phyloP scores from a whole-genome alignment of 192 early-diverging fungal species.

The Radiomyces spectabilis region DNA sequence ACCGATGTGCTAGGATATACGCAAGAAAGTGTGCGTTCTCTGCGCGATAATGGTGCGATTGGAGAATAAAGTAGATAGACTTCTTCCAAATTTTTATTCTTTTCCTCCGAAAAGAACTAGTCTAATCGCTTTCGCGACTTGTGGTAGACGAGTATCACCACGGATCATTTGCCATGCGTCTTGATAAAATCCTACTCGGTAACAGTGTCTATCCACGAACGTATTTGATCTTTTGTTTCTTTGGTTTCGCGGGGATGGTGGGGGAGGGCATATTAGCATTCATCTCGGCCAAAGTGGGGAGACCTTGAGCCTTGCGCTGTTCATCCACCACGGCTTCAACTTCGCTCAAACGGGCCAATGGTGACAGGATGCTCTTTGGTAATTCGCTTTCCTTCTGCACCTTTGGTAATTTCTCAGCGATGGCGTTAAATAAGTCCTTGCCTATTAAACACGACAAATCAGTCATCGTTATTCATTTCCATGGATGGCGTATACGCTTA shows the following conservation, averaged over 20 bases:
- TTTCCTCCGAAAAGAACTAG: constrained; percentile 12
- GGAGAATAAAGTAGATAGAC: no score
- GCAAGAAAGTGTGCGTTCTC: constrained; percentile 39
- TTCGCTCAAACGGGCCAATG: constrained; percentile 16
- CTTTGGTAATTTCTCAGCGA: constrained; percentile 19
- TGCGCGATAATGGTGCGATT: constrained; percentile 34
- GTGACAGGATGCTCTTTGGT: constrained; percentile 23
- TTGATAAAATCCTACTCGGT: no score
- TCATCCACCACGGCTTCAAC: constrained; percentile 26
- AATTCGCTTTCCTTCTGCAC: constrained; percentile 17
- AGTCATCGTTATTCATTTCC: no score
- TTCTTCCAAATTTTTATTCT: no score
- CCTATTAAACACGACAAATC: constrained; percentile 9
- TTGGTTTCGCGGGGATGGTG: constrained; percentile 1
- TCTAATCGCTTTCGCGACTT: no score
- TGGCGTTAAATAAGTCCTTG: constrained; percentile 20
- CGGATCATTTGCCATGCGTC: no score
- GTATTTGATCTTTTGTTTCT: constrained; percentile 26
- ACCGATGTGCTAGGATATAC: constrained; percentile 55
- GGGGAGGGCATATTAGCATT: constrained; percentile 1
- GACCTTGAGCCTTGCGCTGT: constrained; percentile 22
- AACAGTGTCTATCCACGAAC: constrained; percentile 11
- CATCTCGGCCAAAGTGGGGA: constrained; percentile 21
- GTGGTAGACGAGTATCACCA: no score
- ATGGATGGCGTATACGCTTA: no score